Conservation (phyloP, 2,329 filamentous ascomycete genomes). For the Orbilia blumenaviensis region DNA sequence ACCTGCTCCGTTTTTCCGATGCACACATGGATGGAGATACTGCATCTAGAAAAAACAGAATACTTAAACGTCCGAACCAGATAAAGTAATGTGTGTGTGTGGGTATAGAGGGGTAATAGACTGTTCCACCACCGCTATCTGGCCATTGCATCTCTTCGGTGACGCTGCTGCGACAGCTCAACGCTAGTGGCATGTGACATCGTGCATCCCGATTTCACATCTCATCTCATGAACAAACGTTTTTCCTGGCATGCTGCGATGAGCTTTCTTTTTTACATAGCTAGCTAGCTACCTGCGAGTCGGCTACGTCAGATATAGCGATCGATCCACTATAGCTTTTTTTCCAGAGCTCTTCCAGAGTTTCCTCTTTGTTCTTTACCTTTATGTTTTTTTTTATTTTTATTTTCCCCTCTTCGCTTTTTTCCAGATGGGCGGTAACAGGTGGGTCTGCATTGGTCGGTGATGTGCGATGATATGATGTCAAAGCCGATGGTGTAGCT, state of each 20-base stretch:
- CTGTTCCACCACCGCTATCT: no score
- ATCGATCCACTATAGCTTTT: not conserved
- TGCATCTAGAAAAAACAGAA: not conserved
- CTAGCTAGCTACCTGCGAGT: not conserved
- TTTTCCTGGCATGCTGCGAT: no score
- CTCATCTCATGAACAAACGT: not conserved
- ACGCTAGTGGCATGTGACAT: slow-evolving; percentile 21
- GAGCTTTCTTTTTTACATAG: not conserved
- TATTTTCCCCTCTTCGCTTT: no score
- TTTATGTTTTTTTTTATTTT: no score
- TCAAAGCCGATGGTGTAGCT: not conserved
- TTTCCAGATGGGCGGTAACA: no score
- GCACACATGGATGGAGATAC: not conserved
- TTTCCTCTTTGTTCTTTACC: not conserved
- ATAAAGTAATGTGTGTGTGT: not conserved
- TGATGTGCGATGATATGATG: slow-evolving; percentile 5
- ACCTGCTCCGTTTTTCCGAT: not conserved
- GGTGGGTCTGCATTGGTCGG: not conserved
- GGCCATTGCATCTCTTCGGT: no score
- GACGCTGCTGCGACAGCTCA: not conserved
- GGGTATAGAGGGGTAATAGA: slow-evolving; percentile 5
- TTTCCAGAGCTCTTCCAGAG: slow-evolving; percentile 8
- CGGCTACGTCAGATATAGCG: not conserved
- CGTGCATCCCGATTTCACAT: slow-evolving; percentile 4
- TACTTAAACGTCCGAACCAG: not conserved